phyloP scores from a whole-genome alignment of 495 filamentous ascomycete species.

The Peziza echinospora region DNA sequence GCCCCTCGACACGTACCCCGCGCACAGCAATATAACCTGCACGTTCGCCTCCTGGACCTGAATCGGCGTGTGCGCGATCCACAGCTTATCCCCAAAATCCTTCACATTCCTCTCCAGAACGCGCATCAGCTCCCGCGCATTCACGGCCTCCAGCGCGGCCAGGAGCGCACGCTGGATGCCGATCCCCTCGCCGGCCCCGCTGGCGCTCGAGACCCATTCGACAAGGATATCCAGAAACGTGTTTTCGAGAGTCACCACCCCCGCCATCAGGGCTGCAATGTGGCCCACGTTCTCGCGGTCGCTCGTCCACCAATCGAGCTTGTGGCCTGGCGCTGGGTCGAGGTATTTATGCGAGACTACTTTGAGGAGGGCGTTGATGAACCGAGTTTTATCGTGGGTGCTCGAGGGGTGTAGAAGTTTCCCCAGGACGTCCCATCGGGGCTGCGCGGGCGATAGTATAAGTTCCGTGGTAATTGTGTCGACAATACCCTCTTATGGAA shows the following conservation, averaged over 20 bases:
- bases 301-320: slow-evolving; percentile 21
- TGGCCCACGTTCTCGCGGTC: slow-evolving; percentile 25
- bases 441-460: neutral
- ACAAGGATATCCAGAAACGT: slow-evolving; percentile 30
- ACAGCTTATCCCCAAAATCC: slow-evolving; percentile 67
- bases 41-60: slow-evolving; percentile 73
- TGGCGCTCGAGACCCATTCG: slow-evolving; percentile 50
- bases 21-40: slow-evolving; percentile 55
- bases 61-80: slow-evolving; percentile 62
- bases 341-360: slow-evolving; percentile 24
- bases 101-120: slow-evolving; percentile 39
- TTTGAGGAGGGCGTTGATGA: slow-evolving; percentile 10
- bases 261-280: slow-evolving; percentile 25
- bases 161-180: slow-evolving; percentile 43
- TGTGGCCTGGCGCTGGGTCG: slow-evolving; percentile 7
- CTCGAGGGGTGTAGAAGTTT: neutral
- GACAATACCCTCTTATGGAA: neutral
- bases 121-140: slow-evolving; percentile 6
- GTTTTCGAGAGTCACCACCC: slow-evolving; percentile 21
- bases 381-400: neutral
- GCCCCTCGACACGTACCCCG: slow-evolving; percentile 49
- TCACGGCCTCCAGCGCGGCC: slow-evolving; percentile 30
- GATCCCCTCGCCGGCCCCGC: slow-evolving; percentile 39
- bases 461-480: neutral
- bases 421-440: neutral